Conservation (phyloP, 2,329 filamentous ascomycete genomes). For the Fusarium torulosum region DNA sequence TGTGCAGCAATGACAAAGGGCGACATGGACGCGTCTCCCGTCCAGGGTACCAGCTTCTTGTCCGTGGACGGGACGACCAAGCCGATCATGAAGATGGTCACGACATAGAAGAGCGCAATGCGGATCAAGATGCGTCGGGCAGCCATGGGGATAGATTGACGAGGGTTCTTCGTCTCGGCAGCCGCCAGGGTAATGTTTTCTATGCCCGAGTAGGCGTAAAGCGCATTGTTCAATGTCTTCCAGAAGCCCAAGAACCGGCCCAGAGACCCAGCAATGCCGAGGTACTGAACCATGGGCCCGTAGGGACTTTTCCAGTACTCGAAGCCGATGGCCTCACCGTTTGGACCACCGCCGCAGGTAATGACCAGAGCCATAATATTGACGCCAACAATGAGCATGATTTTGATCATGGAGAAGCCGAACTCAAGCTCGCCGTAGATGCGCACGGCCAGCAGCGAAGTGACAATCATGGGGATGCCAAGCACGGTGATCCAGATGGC, state of each 20-base stretch:
- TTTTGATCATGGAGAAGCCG: conserved; percentile 9
- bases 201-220: conserved; percentile 12
- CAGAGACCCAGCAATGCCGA: not conserved
- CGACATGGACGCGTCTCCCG: conserved; percentile 3
- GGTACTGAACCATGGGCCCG: conserved; percentile 14
- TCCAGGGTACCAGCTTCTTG: conserved; percentile 6
- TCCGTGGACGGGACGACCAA: conserved; percentile 11
- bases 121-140: conserved; percentile 3
- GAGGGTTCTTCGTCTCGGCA: conserved; percentile 6
- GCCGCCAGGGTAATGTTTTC: conserved; percentile 9
- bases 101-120: conserved; percentile 6
- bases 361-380: conserved; percentile 13
- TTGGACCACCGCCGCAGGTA: conserved; percentile 8
- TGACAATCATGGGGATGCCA: not conserved
- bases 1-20: conserved; percentile 11
- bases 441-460: not conserved
- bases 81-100: conserved; percentile 17
- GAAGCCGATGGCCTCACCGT: conserved; percentile 1
- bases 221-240: conserved; percentile 5
- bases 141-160: conserved; percentile 9
- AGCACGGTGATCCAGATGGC: conserved; percentile 12
- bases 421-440: conserved; percentile 17
- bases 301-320: conserved; percentile 3
- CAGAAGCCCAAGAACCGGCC: conserved; percentile 6
- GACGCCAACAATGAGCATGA: conserved; percentile 11